Percentiles rank a stretch among this genome's conserved stretches.
These are phyloP conservation scores for Poterioochromonas sp. DNA, from an alignment of 352 stramenopile genomes.

Conservation along the genomic window DNA sequence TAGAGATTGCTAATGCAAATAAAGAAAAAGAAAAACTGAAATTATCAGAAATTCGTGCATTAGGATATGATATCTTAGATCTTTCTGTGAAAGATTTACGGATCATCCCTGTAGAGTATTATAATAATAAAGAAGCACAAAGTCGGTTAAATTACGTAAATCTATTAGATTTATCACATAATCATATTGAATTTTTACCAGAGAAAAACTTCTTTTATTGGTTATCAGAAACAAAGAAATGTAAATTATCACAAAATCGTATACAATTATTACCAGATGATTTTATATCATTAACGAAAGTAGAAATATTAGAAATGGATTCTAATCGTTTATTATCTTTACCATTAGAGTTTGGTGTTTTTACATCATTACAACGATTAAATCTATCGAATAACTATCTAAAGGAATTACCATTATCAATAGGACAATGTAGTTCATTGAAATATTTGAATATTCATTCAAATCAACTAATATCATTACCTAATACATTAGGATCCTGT, in stretches of 20 bases:
- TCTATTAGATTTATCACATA: neutral
- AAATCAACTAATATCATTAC: neutral
- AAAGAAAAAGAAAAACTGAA: neutral
- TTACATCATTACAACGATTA: constrained; percentile 10
- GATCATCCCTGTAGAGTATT: neutral
- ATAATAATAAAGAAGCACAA: constrained; percentile 11
- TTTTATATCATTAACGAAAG: neutral
- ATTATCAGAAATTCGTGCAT: neutral
- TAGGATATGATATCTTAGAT: constrained; percentile 12
- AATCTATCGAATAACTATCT: constrained; percentile 30
- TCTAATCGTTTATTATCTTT: constrained; percentile 2
- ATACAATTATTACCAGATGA: constrained; percentile 2
- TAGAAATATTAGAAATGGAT: constrained; percentile 32
- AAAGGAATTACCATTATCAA: neutral
- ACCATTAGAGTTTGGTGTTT: neutral
- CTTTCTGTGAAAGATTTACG: constrained; percentile 8
- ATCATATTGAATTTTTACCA: constrained; percentile 1
- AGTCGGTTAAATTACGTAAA: neutral
- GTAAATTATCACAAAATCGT: constrained; percentile 24
- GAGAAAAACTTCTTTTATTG: constrained; percentile 25
- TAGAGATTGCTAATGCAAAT: neutral
- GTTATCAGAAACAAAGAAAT: neutral
- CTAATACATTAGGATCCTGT: neutral
- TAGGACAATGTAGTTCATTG: neutral
- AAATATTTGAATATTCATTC: constrained; percentile 22